phyloP scores from a whole-genome alignment of 148 eudicot species.

The Rheum nobile region DNA sequence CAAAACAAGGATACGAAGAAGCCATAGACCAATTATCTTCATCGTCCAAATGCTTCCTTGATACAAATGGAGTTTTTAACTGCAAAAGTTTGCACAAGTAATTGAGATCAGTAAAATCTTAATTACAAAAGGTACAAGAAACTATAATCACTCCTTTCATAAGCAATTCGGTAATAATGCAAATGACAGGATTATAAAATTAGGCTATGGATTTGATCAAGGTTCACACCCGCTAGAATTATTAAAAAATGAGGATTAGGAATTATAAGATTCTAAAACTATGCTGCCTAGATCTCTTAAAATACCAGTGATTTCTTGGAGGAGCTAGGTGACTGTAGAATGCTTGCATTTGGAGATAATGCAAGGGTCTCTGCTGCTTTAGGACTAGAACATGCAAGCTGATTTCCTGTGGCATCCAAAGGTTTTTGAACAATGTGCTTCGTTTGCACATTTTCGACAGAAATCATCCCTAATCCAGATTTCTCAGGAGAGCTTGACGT shows the following conservation, averaged over 20 bases:
- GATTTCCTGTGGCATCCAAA: slow-evolving; percentile 24
- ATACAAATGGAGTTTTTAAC: slow-evolving; percentile 33
- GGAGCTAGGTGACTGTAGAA: slow-evolving; percentile 30
- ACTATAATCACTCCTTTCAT: background rate
- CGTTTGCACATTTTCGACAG: slow-evolving; percentile 20
- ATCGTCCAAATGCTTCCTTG: slow-evolving; percentile 52
- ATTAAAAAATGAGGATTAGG: background rate
- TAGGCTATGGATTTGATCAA: background rate
- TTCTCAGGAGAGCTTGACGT: slow-evolving; percentile 46
- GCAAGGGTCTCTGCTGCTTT: slow-evolving; percentile 30
- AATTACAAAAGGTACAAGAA: background rate
- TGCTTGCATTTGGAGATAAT: slow-evolving; percentile 24
- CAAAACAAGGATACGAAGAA: slow-evolving; percentile 74
- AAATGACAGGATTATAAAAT: background rate
- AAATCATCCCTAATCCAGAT: slow-evolving; percentile 19
- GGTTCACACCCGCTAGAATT: background rate
- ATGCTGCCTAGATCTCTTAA: background rate
- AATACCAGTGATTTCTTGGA: slow-evolving; percentile 42
- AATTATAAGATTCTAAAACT: background rate
- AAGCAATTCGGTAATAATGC: background rate
- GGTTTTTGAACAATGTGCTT: slow-evolving; percentile 20
- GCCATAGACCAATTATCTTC: slow-evolving; percentile 82
- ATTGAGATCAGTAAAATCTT: background rate
- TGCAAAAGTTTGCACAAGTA: slow-evolving; percentile 17
- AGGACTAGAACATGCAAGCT: slow-evolving; percentile 27